phyloP scores from a whole-genome alignment of 345 rosid genomes.

The Abelmoschus esculentus region DNA sequence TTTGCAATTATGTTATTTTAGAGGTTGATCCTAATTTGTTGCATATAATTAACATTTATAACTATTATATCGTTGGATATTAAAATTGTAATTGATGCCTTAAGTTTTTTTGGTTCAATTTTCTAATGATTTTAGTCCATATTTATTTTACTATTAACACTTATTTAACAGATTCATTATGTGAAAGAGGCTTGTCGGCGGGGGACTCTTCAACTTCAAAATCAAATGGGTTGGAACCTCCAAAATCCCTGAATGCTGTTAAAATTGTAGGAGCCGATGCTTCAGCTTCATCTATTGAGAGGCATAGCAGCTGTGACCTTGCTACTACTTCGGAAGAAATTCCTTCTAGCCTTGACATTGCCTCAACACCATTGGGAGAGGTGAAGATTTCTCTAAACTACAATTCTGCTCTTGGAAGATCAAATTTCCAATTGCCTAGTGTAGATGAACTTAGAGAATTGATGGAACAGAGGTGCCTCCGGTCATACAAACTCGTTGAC shows the following conservation, averaged over 20 bases:
- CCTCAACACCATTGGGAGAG: conserved; percentile 72
- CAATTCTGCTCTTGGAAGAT: conserved; percentile 45
- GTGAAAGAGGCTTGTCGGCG: conserved; percentile 17
- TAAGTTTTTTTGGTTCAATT: conserved; percentile 3
- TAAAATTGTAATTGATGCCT: not conserved
- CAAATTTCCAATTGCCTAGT: conserved; percentile 52
- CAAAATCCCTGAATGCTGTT: conserved; percentile 17
- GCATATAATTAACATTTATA: not conserved
- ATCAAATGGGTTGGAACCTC: conserved; percentile 22
- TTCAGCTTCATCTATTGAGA: conserved; percentile 20
- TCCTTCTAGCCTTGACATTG: conserved; percentile 49
- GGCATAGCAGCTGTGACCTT: conserved; percentile 14
- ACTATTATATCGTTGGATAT: not conserved
- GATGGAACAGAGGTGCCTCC: conserved; percentile 72
- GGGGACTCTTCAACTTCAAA: conserved; percentile 17
- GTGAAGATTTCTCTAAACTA: conserved; percentile 76
- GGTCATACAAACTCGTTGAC: conserved; percentile 65
- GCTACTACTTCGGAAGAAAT: conserved; percentile 22
- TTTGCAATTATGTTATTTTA: too few relatives aligned
- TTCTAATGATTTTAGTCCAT: not conserved
- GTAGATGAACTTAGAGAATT: conserved; percentile 45
- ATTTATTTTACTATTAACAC: not conserved
- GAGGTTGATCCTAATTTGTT: too few relatives aligned
- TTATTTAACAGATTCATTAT: conserved; percentile 23
- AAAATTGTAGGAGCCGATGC: conserved; percentile 15